These are phyloP conservation scores for Alternaria postmessia DNA, from an alignment of 2,329 filamentous ascomycete species.

Conservation along the genomic window DNA sequence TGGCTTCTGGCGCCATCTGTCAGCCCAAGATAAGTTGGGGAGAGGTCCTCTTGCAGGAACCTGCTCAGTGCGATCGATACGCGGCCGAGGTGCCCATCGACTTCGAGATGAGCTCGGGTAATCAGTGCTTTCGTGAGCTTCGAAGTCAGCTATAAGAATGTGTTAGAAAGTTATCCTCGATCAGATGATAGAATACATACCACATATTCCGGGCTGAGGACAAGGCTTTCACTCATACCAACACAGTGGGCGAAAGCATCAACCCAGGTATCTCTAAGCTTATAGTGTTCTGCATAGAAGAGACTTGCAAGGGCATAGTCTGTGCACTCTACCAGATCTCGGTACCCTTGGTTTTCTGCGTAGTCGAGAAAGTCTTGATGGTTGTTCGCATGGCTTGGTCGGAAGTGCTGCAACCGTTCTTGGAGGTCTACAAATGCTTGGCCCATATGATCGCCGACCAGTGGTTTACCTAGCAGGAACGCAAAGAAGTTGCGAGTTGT, in stretches of 20 bases:
- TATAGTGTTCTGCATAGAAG: constrained; percentile 72
- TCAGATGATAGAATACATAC: constrained; percentile 53
- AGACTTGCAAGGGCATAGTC: constrained; percentile 74
- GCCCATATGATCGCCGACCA: constrained; percentile 74
- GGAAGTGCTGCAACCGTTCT: constrained; percentile 69
- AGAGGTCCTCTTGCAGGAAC: constrained; percentile 77
- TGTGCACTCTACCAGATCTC: constrained; percentile 70
- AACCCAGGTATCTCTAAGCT: constrained; percentile 71
- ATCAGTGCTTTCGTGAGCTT: constrained; percentile 70
- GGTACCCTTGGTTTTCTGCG: constrained; percentile 73
- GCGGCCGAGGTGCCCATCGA: constrained; percentile 69
- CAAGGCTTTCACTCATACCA: constrained; percentile 74
- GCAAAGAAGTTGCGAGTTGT: constrained; percentile 79
- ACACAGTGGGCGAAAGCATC: constrained; percentile 80
- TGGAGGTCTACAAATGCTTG: constrained; percentile 70
- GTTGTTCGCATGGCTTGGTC: constrained; percentile 64
- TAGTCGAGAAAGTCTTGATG: constrained; percentile 70
- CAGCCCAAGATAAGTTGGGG: constrained; percentile 71
- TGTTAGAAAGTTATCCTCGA: constrained; percentile 6
- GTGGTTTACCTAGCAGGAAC: constrained; percentile 69
- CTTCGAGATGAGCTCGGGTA: constrained; percentile 67
- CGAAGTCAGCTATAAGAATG: constrained; percentile 45
- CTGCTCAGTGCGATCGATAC: constrained; percentile 67
- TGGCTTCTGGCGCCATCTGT: constrained; percentile 68
- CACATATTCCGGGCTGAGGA: constrained; percentile 66